Base-by-base conservation (phyloP, 2,329 filamentous ascomycete species). In the Penicillium hordei region DNA sequence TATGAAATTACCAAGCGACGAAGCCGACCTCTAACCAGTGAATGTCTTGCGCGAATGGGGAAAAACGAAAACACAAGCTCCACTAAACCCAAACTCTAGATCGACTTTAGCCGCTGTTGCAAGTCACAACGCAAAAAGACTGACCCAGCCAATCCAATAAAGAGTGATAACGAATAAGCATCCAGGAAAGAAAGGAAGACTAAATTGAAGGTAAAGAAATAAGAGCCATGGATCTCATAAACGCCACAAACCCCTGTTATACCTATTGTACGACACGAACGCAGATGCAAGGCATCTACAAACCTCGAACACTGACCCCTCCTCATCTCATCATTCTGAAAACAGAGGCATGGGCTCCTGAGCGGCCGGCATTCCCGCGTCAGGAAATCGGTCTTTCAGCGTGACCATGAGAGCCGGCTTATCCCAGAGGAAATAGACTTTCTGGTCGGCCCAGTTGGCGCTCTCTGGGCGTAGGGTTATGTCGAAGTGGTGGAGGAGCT, bases 401-500 rank as follows among this genome's bases (percentile, higher is more conserved):
- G 40, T 59, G 1, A 64, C 63, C 60, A 63, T 59, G 1, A 72
- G 59, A 12, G 64, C 48, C 3, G 60, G 64, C 33, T 70, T 72
- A 31, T 68, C 59, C 70, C 70, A 72, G 1, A 72, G 38, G 9
- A 65, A 64, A 46, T 64, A 70, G 0, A 59, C 54, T 27, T 65
- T 56, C 48, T 72, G 67, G 15, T 64, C 52, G 0, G 49, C 50
- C 68, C 68, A 70, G 13, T 64, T 57, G 1, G 39, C 9, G 15
- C 61, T 65, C 29, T 62, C 60, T 0, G 61, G 43, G 2, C 45
- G 48, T 1, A 70, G 33, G 0, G 27, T 23, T 15, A 71, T 17
- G 36, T 72, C 65, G 23, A 71, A 72, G 27, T 68, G 51, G 40
- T 45, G 71, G 1, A 72, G 44, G 6, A 72, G 25, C 19, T 69